Evolutionary conservation across 176 grass and related monocot genomes (phyloP), one percentile per base, ranked within the genome.

Genomic region (Juncus inflexus): DNA sequence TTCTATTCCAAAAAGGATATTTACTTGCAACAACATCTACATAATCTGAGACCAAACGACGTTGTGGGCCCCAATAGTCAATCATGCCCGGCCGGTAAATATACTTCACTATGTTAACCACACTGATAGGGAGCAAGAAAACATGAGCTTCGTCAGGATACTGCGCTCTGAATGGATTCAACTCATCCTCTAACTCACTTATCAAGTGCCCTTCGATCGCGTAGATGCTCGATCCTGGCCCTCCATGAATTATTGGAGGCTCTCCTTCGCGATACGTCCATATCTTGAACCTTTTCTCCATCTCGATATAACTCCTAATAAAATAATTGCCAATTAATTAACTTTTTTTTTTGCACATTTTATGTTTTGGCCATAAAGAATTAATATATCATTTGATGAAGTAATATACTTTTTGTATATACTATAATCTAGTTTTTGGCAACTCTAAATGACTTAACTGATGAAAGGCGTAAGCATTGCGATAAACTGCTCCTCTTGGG

Each of bases 51-150:
- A 75, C 63, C 28, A 84, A 78, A 15, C 64, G 40, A 8, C 58
- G 50, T 40, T 75, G 57, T 2, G 81, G 76, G 14, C 42, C 57
- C 70, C 72, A 59, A 51, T 62, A 75, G 59, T 79, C 69, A 42
- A 61, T 62, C 77, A 74, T 80, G 37, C 68, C 63, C 35, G 54
- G 76, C 13, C 65, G 56, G 70, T 79, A 65, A 49, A 79, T 68
- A 55, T 84, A 74, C 12, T 37, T 64, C 3, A 68, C 64, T 37
- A 84, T 69, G 56, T 65, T 75, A 16, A 9, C 51, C 2, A 79
- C 61, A 53, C 71, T 85, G 40, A 80, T 64, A 19, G 82, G 82
- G 11, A 85, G 82, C 37, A 80, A 80, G 76, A 80, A 85, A 50
- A 65, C 60, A 52, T 85, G 77, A 4, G 66, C 82, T 55, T 85